Conservation (phyloP, 345 rosid species). For the thale cress (Arabidopsis thaliana) region DNA sequence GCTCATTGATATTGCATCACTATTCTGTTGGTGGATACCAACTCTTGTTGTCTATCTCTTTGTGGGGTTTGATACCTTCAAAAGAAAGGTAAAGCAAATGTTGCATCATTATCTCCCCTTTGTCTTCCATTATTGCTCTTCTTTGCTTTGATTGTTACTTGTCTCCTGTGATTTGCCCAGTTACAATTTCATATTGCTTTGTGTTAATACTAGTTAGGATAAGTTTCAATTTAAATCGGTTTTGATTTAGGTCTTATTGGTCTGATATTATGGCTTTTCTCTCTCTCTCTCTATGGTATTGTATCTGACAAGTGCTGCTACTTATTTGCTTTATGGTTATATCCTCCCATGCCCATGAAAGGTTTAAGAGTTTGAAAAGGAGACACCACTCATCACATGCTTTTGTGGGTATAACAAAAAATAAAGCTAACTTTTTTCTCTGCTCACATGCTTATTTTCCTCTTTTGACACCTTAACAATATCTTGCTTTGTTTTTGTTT, state of each 20-base stretch:
- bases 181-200: constrained; percentile 7
- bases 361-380: constrained; percentile 16
- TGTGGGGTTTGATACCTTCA: constrained; percentile 42
- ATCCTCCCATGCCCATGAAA: constrained; percentile 19
- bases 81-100: constrained; percentile 34
- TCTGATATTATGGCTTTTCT: not conserved
- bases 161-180: constrained; percentile 18
- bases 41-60: constrained; percentile 46
- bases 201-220: not conserved
- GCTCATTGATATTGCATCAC: constrained; percentile 39
- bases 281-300: not conserved
- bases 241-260: constrained; percentile 11
- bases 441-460: constrained; percentile 36
- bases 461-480: constrained; percentile 27
- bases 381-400: constrained; percentile 37
- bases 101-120: constrained; percentile 40
- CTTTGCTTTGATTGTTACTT: constrained; percentile 25
- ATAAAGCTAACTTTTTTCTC: constrained; percentile 35
- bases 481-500: constrained; percentile 13
- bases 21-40: constrained; percentile 58
- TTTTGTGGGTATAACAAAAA: constrained; percentile 25
- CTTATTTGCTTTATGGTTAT: not conserved
- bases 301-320: not conserved
- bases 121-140: constrained; percentile 44
- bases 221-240: not conserved